Conservation (phyloP, 2,329 filamentous ascomycete species). For the Neocucurbitaria cava region DNA sequence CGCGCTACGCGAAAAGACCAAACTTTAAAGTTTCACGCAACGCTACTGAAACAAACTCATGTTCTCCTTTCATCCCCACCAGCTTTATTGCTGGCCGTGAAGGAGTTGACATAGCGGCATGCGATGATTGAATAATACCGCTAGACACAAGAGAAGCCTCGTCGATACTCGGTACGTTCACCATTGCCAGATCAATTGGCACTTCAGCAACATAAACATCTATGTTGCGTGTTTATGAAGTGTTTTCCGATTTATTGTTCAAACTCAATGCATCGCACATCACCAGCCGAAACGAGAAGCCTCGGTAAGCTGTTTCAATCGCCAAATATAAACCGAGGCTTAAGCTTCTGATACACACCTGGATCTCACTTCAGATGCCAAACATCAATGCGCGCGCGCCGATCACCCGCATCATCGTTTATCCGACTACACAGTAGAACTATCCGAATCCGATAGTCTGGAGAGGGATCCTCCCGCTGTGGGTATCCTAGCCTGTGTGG, state of each 20-base stretch:
- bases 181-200: not conserved
- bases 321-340: slow-evolving; percentile 28
- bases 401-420: slow-evolving; percentile 24
- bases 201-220: too few species aligned
- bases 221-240: not conserved
- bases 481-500: slow-evolving; percentile 13
- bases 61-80: slow-evolving; percentile 4
- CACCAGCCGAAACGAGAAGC: slow-evolving; percentile 4
- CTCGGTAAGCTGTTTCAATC: slow-evolving; percentile 31
- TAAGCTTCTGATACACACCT: slow-evolving; percentile 36
- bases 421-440: slow-evolving; percentile 19
- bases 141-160: not conserved
- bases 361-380: slow-evolving; percentile 32
- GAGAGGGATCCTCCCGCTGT: slow-evolving; percentile 31
- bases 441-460: slow-evolving; percentile 15
- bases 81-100: slow-evolving; percentile 2
- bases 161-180: not conserved
- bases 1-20: slow-evolving; percentile 28
- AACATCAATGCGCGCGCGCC: slow-evolving; percentile 38
- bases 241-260: too few species aligned
- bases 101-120: not conserved
- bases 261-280: too few species aligned
- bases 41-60: slow-evolving; percentile 26
- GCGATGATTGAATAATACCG: not conserved
- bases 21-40: slow-evolving; percentile 36